Conservation (phyloP, 805 yeast species). For the Wickerhamiella cacticola region DNA sequence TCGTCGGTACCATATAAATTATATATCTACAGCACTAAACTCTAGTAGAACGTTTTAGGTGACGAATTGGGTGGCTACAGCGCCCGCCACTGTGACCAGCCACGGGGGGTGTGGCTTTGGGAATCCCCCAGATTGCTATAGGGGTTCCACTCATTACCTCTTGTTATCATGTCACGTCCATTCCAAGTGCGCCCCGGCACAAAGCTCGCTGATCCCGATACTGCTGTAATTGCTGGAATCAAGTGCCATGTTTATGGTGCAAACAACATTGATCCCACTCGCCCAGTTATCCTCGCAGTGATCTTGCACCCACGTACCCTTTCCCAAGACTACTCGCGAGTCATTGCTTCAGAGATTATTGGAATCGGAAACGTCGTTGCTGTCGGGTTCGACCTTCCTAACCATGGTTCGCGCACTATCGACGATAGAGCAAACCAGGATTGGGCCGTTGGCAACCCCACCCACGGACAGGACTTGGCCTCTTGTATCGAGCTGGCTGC, state of each 20-base stretch:
- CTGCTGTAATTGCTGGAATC: constrained; percentile 36
- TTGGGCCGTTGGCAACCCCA: constrained; percentile 39
- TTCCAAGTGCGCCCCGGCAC: constrained; percentile 4
- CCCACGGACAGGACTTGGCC: constrained; percentile 43
- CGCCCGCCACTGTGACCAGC: too few relatives aligned
- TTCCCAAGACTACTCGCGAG: constrained; percentile 31
- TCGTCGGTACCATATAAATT: too few relatives aligned
- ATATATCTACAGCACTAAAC: too few relatives aligned
- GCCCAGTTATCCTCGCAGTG: constrained; percentile 32
- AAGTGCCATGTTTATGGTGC: constrained; percentile 35
- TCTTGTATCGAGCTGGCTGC: constrained; percentile 39
- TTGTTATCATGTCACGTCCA: background rate
- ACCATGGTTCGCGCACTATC: constrained; percentile 42
- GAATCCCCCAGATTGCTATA: too few relatives aligned
- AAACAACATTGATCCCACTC: constrained; percentile 18
- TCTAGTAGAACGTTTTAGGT: too few relatives aligned
- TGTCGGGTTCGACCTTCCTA: constrained; percentile 42
- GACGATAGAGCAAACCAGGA: constrained; percentile 30
- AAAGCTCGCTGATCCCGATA: constrained; percentile 6
- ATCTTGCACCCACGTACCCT: constrained; percentile 39
- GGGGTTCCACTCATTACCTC: background rate
- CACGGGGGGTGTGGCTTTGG: too few relatives aligned
- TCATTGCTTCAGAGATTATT: constrained; percentile 28
- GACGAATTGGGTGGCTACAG: too few relatives aligned
- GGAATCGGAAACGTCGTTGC: constrained; percentile 28